Evolutionary conservation across 2,329 filamentous ascomycete genomes (phyloP).

Genomic region (Hypoxylon rubiginosum): DNA sequence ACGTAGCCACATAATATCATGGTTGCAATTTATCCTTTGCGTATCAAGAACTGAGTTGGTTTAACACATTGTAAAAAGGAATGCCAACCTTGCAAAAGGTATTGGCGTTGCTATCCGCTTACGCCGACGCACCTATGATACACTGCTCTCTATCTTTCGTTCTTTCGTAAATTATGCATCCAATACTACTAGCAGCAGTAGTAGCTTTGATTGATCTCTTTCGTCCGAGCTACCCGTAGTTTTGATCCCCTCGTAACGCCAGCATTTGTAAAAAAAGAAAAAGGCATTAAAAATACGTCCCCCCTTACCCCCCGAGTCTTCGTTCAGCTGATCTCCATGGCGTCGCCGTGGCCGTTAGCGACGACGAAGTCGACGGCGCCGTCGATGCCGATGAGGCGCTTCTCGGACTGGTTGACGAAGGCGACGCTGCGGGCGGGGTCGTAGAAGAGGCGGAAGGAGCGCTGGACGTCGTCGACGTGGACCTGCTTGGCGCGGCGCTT

Average conservation of each 20-base stretch:
- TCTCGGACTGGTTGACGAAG: constrained; percentile 91
- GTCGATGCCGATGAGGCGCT: constrained; percentile 89
- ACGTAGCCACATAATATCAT: not conserved
- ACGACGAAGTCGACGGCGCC: constrained; percentile 80
- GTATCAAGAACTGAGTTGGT: not conserved
- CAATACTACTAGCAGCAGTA: constrained; percentile 15
- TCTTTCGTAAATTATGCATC: constrained; percentile 33
- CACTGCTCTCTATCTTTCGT: constrained; percentile 41
- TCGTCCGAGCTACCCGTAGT: constrained; percentile 35
- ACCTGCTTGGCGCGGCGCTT: constrained; percentile 91
- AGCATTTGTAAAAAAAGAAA: constrained; percentile 28
- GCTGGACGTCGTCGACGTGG: constrained; percentile 87
- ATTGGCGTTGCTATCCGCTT: constrained; percentile 39
- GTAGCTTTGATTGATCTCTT: constrained; percentile 24
- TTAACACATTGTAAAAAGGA: constrained; percentile 1
- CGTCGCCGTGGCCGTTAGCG: constrained; percentile 62
- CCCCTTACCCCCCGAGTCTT: too few species aligned
- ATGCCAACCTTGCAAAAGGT: constrained; percentile 14
- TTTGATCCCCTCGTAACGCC: constrained; percentile 51
- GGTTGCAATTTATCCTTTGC: not conserved
- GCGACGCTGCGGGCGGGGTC: constrained; percentile 89
- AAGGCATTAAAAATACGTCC: not conserved
- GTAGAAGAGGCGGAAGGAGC: constrained; percentile 94
- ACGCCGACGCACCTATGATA: constrained; percentile 45
- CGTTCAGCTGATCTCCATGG: constrained; percentile 53